Percentiles rank a stretch among this genome's conserved stretches.
Evolutionary conservation across 345 rosid genomes (phyloP).

Genomic region (Camelina hispida): DNA sequence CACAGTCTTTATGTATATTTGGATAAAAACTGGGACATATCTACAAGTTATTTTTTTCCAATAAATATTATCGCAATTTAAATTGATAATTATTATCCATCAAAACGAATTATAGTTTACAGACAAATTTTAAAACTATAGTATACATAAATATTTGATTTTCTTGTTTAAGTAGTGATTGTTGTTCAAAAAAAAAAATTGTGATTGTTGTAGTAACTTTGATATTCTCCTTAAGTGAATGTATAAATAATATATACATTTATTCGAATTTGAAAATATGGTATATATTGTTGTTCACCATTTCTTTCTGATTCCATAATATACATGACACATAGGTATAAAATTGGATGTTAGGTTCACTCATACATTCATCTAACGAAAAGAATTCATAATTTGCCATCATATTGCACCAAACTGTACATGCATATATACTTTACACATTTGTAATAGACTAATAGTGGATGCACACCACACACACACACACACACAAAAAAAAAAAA

Average conservation of each 20-base stretch:
- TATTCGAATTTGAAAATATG: not conserved
- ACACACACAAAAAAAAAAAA: too few species aligned
- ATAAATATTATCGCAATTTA: not conserved
- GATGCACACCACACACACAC: too few species aligned
- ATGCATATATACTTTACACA: not conserved
- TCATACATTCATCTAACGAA: not conserved
- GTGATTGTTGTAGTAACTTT: too few species aligned
- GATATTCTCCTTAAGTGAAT: not conserved
- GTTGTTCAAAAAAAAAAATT: too few species aligned
- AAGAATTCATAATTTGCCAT: not conserved
- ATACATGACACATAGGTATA: not conserved
- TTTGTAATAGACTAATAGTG: not conserved
- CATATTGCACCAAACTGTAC: not conserved
- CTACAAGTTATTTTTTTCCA: not conserved
- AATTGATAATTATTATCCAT: not conserved
- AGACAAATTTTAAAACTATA: not conserved
- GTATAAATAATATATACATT: not conserved
- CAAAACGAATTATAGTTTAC: not conserved
- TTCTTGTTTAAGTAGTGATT: not conserved
- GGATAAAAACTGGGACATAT: constrained; percentile 23
- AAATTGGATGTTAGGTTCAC: not conserved
- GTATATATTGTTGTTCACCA: too few species aligned
- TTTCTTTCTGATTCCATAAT: too few species aligned
- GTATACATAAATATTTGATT: not conserved
- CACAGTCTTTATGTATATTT: constrained; percentile 16